Conservation (phyloP, 23 red algal genomes). For the Gracilaria vermiculophylla region DNA sequence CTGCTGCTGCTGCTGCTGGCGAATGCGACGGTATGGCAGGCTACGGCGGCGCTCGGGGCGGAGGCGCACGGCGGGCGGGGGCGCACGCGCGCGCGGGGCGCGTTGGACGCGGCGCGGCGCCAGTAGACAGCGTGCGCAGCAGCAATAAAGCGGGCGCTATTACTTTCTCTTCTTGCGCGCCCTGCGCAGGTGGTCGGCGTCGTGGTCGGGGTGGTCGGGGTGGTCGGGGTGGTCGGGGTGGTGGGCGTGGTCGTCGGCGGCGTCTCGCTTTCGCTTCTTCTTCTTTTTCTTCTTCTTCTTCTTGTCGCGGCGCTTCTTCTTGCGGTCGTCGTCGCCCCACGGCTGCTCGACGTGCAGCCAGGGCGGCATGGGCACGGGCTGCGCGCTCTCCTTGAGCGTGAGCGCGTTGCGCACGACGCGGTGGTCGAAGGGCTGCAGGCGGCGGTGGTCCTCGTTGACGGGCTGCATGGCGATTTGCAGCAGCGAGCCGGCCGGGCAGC, state of each 20-base stretch:
- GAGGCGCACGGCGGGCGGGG: background rate
- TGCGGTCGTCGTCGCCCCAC: slow-evolving; percentile 50
- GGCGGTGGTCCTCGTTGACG: slow-evolving; percentile 66
- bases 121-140: no score
- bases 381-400: slow-evolving; percentile 41
- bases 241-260: background rate
- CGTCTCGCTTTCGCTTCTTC: slow-evolving; percentile 59
- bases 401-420: slow-evolving; percentile 48
- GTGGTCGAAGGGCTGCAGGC: slow-evolving; percentile 57
- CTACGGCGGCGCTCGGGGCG: slow-evolving; percentile 29
- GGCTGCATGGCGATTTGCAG: slow-evolving; percentile 58
- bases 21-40: no score
- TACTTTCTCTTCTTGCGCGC: slow-evolving; percentile 51
- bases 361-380: slow-evolving; percentile 47
- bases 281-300: slow-evolving; percentile 70
- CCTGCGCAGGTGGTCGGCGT: slow-evolving; percentile 59
- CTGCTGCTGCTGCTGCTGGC: background rate
- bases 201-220: background rate
- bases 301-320: slow-evolving; percentile 41
- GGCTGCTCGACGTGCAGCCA: slow-evolving; percentile 71
- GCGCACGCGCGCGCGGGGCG: no score
- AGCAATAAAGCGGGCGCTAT: no score
- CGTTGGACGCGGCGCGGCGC: no score
- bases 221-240: slow-evolving; percentile 64
- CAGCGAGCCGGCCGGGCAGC: slow-evolving; percentile 62